phyloP scores from a whole-genome alignment of 2,329 filamentous ascomycete genomes.

The Stachybotrys chartarum region DNA sequence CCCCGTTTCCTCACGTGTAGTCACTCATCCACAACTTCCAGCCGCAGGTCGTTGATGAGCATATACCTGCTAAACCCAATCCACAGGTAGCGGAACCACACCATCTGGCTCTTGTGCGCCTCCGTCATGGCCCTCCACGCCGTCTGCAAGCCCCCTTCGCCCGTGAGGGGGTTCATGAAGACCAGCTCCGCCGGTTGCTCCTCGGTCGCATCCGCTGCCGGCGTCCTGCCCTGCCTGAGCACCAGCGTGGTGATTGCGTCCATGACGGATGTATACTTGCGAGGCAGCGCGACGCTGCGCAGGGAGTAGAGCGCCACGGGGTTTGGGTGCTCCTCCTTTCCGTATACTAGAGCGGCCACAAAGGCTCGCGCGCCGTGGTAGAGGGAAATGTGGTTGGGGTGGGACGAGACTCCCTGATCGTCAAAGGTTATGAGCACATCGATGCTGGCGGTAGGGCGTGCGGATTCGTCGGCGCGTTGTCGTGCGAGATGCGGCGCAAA shows the following conservation, averaged over 20 bases:
- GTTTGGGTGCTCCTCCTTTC: conserved; percentile 55
- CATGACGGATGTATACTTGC: conserved; percentile 76
- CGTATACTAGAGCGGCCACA: conserved; percentile 56
- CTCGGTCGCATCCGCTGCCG: conserved; percentile 18
- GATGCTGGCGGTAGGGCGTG: conserved; percentile 47
- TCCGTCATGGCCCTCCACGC: conserved; percentile 83
- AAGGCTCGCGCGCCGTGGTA: conserved; percentile 76
- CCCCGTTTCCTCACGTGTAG: background rate
- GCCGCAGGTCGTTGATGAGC: conserved; percentile 80
- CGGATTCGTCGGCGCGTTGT: conserved; percentile 19
- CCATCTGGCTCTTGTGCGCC: conserved; percentile 93
- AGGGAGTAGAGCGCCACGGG: conserved; percentile 85
- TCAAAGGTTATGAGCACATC: conserved; percentile 91
- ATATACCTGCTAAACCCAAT: conserved; percentile 89
- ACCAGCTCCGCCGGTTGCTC: conserved; percentile 52
- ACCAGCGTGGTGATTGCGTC: conserved; percentile 68
- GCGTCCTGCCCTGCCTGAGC: conserved; percentile 34
- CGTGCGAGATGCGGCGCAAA: conserved; percentile 61
- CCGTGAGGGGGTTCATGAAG: conserved; percentile 64
- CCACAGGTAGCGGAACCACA: conserved; percentile 97
- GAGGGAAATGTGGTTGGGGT: conserved; percentile 90
- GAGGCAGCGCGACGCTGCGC: conserved; percentile 59
- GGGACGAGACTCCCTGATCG: conserved; percentile 68
- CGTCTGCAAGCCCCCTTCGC: conserved; percentile 40
- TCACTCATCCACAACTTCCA: conserved; percentile 30